Evolutionary conservation across 73 alveolate species (phyloP), one percentile per base, ranked within the genome.

Genomic region (Diophrys sp.): DNA sequence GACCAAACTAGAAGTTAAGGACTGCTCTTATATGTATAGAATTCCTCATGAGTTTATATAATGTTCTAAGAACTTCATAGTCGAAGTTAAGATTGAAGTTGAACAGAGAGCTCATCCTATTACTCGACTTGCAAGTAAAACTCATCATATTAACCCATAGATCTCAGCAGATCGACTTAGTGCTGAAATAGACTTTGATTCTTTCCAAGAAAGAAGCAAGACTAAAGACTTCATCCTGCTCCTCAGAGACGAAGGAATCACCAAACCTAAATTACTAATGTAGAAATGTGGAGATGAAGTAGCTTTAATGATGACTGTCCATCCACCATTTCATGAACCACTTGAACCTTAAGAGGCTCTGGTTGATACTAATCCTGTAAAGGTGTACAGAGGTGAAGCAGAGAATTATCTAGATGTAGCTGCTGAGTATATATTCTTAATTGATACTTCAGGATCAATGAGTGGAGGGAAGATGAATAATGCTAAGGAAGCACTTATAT

Each of bases 371-470:
- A 24, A 68, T 23, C 18, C 2, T 25, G 54, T 1, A 55, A 68
- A 18, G 23, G 55, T 23, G 29, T 25, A 28, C 29, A 28, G 75
- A 2, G 75, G 24, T 14, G 26, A 75, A 66, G 75, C 56, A 74
- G 80, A 81, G 54, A 70, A 77, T 75, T 67, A 25, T 74, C 28
- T 27, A n/a, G 8, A 54, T 71, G 73, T 85, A 0, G 88, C 91
- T 25, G 87, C 77, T 55, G 91, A 87, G 73, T 87, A 79, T 72
- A 73, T 87, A 23, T 74, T 90, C 67, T 55, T 90, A 2, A 33
- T 90, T 0, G 96, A 90, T 74, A 85, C 89, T 75, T 81, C 90
- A 54, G 89, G 86, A 73, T 86, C 95, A 23, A 90, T 90, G 96
- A 70, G 80, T 75, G 96, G 96, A 11, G 32, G 29, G 0, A 68